Conservation (phyloP, 108 stramenopile genomes). For the Chaetoceros tenuissimus region DNA sequence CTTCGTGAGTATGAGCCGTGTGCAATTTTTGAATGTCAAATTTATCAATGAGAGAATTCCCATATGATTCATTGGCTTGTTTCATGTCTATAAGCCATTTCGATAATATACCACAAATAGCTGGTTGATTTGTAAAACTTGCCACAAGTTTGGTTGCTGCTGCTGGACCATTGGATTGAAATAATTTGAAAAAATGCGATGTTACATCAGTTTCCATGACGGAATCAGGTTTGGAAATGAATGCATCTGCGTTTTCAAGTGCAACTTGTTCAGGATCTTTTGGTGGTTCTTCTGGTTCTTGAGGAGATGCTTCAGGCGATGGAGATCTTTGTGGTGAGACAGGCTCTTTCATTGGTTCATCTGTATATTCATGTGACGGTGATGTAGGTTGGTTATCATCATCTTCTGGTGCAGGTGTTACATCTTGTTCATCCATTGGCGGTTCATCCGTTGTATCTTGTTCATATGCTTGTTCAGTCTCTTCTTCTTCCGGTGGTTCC, state of each 20-base stretch:
- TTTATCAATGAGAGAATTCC: conserved; percentile 10
- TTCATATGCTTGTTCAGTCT: not conserved
- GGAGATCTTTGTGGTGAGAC: not conserved
- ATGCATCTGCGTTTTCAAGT: conserved; percentile 43
- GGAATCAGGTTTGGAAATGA: conserved; percentile 58
- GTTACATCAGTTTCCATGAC: conserved; percentile 59
- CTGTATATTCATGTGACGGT: not conserved
- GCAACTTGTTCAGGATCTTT: conserved; percentile 39
- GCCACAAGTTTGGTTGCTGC: conserved; percentile 55
- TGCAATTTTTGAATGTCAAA: conserved; percentile 9
- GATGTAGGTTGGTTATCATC: not conserved
- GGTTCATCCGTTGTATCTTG: too few relatives aligned
- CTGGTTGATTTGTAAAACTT: conserved; percentile 59
- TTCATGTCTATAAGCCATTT: conserved; percentile 69
- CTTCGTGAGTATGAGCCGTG: conserved; percentile 31
- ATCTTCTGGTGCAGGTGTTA: not conserved
- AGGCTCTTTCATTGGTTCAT: not conserved
- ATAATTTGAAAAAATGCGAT: conserved; percentile 35
- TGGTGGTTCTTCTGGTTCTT: conserved; percentile 13
- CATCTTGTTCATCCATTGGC: not conserved
- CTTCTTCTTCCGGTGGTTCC: not conserved
- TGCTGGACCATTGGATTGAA: conserved; percentile 26
- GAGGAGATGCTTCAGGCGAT: not conserved
- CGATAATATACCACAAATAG: conserved; percentile 65
- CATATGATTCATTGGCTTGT: conserved; percentile 2